Base-by-base conservation (phyloP, 1,284 basidiomycete genomes). In the Cutaneotrichosporon spelunceum region DNA sequence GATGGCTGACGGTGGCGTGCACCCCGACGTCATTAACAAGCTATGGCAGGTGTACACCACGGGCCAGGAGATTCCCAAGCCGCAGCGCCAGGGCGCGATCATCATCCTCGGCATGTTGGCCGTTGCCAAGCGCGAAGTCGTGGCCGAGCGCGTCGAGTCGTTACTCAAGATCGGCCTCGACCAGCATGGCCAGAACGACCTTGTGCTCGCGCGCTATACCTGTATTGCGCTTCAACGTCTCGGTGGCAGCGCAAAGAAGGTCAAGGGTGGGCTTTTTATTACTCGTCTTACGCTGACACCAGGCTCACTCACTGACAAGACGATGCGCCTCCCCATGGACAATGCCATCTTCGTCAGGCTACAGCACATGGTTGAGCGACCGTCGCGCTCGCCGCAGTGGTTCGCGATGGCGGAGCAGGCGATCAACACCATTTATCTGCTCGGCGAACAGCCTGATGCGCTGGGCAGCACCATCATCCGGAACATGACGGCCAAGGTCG, bases 21-120 rank as follows among this genome's bases (percentile, higher is more conserved):
- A 93, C 70, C 79, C 82, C 1, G 92, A 94, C 63, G 89, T 98
- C 39, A 87, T 96, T 66, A 82, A 85, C 60, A 95, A 91, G 80
- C 84, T 99, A 1, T 98, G 95, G 96, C 88, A 92, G 69, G 91
- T 96, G 44, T 99, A 98, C 76, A 87, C 92, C 70, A 87, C 88
- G 4, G 83, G 86, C 2, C 85, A 86, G 69, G 82, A 84, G 14
- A 83, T 96, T 27, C 90, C 92, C 0, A 86, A 86, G 65, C 83
- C 84, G 29, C 95, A 99, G 76, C 84, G 95, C 30, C 85, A 92
- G 60, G 95, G 94, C 0, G 90, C 94, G 0, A 94, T 98, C 69
- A 93, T 96, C 69, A 88, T 98, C 56, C 83, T 99, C 7, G 90
- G 94, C 44, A 99, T 99, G 95, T 82, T 99, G 33, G 95, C 93